phyloP scores from a whole-genome alignment of 305 asterid species.

The Fraxinus angustifolia region DNA sequence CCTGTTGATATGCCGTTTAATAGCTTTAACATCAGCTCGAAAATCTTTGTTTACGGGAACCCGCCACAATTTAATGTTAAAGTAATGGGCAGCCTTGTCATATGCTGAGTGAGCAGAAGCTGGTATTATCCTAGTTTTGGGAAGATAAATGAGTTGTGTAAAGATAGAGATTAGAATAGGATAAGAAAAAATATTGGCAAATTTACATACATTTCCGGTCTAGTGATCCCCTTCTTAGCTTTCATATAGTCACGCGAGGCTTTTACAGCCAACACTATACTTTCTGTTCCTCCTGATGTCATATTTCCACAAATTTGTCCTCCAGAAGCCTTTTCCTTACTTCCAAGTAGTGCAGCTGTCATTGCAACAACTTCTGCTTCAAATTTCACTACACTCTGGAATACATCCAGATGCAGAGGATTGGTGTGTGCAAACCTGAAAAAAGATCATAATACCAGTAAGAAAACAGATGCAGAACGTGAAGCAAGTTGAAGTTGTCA shows the following conservation, averaged over 20 bases:
- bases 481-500: background rate
- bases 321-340: slow-evolving; percentile 75
- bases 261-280: slow-evolving; percentile 88
- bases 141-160: slow-evolving; percentile 26
- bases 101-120: slow-evolving; percentile 98
- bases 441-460: slow-evolving; percentile 11
- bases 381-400: slow-evolving; percentile 85
- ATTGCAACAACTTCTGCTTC: slow-evolving; percentile 93
- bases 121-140: slow-evolving; percentile 78
- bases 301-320: slow-evolving; percentile 94
- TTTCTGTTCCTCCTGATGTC: slow-evolving; percentile 99
- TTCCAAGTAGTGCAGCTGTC: slow-evolving; percentile 93
- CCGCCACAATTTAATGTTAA: slow-evolving; percentile 90
- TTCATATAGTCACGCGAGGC: slow-evolving; percentile 93
- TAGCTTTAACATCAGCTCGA: slow-evolving; percentile 81
- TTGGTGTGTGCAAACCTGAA: slow-evolving; percentile 97
- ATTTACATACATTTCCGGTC: slow-evolving; percentile 79
- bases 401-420: slow-evolving; percentile 92
- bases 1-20: slow-evolving; percentile 60
- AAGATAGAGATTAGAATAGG: slow-evolving; percentile 16
- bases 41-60: slow-evolving; percentile 79
- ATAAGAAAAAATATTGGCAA: slow-evolving; percentile 14
- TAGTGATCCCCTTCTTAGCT: slow-evolving; percentile 71
- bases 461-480: slow-evolving; percentile 7
- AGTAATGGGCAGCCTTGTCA: slow-evolving; percentile 97